Conservation (phyloP, 1,284 basidiomycete species). For the Ceratobasidium sp. region DNA sequence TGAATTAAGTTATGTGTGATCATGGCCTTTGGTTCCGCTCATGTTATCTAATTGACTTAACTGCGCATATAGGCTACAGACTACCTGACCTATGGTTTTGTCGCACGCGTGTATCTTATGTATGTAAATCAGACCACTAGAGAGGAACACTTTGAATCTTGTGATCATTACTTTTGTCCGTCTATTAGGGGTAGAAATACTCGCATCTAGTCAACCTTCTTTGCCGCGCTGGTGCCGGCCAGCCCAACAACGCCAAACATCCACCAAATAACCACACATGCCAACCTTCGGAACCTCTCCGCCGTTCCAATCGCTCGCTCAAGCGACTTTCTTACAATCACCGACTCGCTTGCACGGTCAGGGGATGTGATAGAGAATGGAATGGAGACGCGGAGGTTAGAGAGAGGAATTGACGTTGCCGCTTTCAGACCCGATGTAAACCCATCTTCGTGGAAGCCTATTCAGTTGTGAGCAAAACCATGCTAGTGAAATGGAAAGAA, state of each 20-base stretch:
- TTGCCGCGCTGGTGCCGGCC: not conserved
- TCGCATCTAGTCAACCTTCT: constrained; percentile 13
- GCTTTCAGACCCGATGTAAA: constrained; percentile 68
- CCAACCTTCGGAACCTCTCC: not conserved
- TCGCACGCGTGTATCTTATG: too few species aligned
- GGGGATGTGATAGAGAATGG: constrained; percentile 34
- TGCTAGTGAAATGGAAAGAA: constrained; percentile 43
- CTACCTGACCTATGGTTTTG: too few species aligned
- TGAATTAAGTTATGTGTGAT: too few species aligned
- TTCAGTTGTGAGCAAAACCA: not conserved
- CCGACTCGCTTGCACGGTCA: constrained; percentile 15
- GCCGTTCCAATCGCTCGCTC: not conserved
- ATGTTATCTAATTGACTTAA: too few species aligned
- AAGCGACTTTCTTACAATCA: not conserved
- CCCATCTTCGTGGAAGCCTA: constrained; percentile 83
- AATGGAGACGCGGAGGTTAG: constrained; percentile 10
- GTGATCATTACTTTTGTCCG: too few species aligned
- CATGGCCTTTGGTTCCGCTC: too few species aligned
- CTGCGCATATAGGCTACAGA: too few species aligned
- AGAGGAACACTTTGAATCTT: too few species aligned
- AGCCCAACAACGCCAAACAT: constrained; percentile 17
- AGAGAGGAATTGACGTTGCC: constrained; percentile 47
- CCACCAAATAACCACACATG: constrained; percentile 11
- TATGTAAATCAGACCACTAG: too few species aligned
- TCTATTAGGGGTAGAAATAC: not conserved